phyloP scores from a whole-genome alignment of 306 rosid species.

The Albizia julibrissin region DNA sequence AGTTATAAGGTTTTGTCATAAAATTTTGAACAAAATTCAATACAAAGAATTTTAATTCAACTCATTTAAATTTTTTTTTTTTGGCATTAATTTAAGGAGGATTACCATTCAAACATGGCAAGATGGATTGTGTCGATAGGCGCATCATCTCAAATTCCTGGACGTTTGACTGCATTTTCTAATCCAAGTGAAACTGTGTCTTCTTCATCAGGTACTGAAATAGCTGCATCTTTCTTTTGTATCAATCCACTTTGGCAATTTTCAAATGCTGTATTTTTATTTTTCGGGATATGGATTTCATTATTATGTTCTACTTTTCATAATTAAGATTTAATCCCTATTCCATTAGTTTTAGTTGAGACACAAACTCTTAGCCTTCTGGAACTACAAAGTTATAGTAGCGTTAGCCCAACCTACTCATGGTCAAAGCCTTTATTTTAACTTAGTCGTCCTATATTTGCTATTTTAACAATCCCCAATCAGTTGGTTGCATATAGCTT shows the following conservation, averaged over 20 bases:
- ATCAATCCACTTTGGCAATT: background rate
- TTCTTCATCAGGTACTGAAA: constrained; percentile 4
- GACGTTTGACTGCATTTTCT: background rate
- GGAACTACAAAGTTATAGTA: background rate
- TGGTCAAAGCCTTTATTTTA: background rate
- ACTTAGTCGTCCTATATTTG: background rate
- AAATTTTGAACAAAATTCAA: background rate
- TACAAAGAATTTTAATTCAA: background rate
- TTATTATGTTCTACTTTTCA: background rate
- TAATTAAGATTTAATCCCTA: background rate
- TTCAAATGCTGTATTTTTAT: background rate
- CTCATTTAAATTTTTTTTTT: background rate
- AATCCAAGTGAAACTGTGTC: background rate
- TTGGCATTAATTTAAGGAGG: constrained; percentile 20
- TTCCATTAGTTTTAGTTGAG: background rate
- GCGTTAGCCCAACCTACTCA: background rate
- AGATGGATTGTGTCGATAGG: background rate
- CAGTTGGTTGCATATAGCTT: background rate
- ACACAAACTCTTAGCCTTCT: background rate
- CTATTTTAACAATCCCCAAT: background rate
- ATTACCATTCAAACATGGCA: constrained; percentile 22
- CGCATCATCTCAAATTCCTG: background rate
- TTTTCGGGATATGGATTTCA: background rate
- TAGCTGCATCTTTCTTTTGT: background rate
- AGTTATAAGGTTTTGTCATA: background rate